Evolutionary conservation across 2,329 filamentous ascomycete species (phyloP).

Genomic region (Fusarium tricinctum): DNA sequence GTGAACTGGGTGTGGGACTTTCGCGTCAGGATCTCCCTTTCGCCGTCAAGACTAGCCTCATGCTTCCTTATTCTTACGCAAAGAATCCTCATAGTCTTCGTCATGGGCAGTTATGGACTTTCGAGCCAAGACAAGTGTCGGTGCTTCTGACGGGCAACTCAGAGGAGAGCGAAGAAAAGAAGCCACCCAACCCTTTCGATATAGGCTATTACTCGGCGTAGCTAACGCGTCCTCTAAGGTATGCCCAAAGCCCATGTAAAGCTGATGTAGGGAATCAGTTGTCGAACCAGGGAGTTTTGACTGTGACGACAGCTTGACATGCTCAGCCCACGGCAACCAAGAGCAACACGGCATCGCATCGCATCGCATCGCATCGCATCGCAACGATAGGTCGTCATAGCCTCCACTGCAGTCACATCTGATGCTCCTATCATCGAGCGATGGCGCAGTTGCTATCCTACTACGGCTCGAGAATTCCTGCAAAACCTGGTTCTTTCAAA

Average conservation of each 20-base stretch:
- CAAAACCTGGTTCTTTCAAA: neutral
- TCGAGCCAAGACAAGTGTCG: slow-evolving; percentile 17
- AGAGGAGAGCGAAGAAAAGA: slow-evolving; percentile 20
- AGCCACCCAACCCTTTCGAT: slow-evolving; percentile 30
- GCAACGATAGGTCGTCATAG: slow-evolving; percentile 5
- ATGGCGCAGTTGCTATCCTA: slow-evolving; percentile 2
- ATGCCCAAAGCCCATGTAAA: slow-evolving; percentile 23
- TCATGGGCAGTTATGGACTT: slow-evolving; percentile 3
- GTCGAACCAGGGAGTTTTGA: slow-evolving; percentile 13
- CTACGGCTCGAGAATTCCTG: slow-evolving; percentile 17
- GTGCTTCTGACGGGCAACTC: neutral
- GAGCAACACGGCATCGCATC: neutral
- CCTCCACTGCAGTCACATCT: neutral
- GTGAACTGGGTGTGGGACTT: slow-evolving; percentile 18
- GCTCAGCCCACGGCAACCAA: neutral
- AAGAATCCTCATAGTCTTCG: slow-evolving; percentile 7
- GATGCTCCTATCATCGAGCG: neutral
- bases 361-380: neutral
- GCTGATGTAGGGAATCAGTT: slow-evolving; percentile 22
- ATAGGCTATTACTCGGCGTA: slow-evolving; percentile 5
- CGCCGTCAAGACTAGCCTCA: slow-evolving; percentile 19
- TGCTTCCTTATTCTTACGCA: slow-evolving; percentile 17
- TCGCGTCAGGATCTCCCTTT: slow-evolving; percentile 27
- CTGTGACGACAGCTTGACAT: slow-evolving; percentile 18
- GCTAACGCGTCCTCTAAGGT: slow-evolving; percentile 5